Conservation (phyloP, 2,329 filamentous ascomycete species). For the Cadophora luteo-olivacea region DNA sequence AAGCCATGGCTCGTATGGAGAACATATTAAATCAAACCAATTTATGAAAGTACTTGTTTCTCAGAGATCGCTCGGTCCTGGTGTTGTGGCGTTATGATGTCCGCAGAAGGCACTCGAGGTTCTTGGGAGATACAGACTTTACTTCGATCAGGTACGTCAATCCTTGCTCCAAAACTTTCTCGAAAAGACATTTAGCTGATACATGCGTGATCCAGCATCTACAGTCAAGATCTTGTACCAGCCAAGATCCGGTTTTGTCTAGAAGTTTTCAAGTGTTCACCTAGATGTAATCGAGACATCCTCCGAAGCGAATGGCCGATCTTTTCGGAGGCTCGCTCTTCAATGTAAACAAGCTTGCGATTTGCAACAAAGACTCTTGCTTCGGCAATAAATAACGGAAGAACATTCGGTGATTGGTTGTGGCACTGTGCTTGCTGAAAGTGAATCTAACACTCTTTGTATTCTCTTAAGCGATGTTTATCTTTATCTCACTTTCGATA, state of each 20-base stretch:
- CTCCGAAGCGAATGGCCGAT: background rate
- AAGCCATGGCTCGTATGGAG: background rate
- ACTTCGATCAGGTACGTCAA: too few relatives aligned
- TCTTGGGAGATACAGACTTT: too few relatives aligned
- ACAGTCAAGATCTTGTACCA: too few relatives aligned
- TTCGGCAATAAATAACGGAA: background rate
- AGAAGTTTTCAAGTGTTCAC: background rate
- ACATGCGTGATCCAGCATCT: too few relatives aligned
- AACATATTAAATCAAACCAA: background rate
- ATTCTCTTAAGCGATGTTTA: background rate
- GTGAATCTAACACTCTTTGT: background rate
- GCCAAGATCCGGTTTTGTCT: background rate
- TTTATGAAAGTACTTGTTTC: background rate
- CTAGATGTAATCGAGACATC: background rate
- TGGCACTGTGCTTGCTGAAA: background rate
- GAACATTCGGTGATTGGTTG: background rate
- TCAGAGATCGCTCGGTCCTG: too few relatives aligned
- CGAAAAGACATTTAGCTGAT: too few relatives aligned
- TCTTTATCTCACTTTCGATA: background rate
- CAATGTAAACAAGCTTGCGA: slow-evolving; percentile 4
- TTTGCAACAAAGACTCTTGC: background rate
- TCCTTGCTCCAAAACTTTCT: too few relatives aligned
- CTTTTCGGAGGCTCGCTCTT: background rate
- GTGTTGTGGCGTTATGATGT: too few relatives aligned
- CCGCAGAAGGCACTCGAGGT: too few relatives aligned